phyloP scores from a whole-genome alignment of 1,284 basidiomycete genomes.

The Fomitopsis schrenkii region DNA sequence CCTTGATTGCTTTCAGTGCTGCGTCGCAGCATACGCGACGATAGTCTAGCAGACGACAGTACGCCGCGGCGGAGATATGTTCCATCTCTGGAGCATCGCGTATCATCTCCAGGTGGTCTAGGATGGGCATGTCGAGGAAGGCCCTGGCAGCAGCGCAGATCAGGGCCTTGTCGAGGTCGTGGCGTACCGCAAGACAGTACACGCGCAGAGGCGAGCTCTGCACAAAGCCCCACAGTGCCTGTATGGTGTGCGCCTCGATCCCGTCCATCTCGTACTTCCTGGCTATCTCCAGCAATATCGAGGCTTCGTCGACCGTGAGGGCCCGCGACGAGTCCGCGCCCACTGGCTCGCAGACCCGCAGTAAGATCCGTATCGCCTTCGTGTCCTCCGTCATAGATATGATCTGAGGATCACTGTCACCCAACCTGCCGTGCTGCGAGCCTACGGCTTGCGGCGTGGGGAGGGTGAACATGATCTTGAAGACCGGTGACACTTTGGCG shows the following conservation, averaged over 20 bases:
- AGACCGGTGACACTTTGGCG: slow-evolving; percentile 40
- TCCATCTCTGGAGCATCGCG: not conserved
- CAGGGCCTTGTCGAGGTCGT: not conserved
- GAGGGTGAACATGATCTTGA: slow-evolving; percentile 13
- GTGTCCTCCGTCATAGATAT: slow-evolving; percentile 3
- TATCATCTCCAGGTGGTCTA: not conserved
- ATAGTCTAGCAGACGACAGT: not conserved
- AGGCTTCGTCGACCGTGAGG: not conserved
- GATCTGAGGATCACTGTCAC: not conserved
- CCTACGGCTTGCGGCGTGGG: not conserved
- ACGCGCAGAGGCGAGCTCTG: not conserved
- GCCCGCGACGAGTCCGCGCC: slow-evolving; percentile 7
- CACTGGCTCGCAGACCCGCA: slow-evolving; percentile 14
- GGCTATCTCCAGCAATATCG: slow-evolving; percentile 2
- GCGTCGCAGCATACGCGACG: not conserved
- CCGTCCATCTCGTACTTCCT: slow-evolving; percentile 12
- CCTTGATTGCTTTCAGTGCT: not conserved
- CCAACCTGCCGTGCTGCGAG: not conserved
- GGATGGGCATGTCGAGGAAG: not conserved
- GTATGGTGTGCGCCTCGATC: not conserved
- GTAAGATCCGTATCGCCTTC: slow-evolving; percentile 3
- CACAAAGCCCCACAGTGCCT: not conserved
- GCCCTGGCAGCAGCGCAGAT: not conserved
- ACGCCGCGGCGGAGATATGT: not conserved
- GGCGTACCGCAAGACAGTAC: not conserved